These are phyloP conservation scores for Pleurotus citrinopileatus DNA, from an alignment of 768 basidiomycete genomes.

Conservation along the genomic window DNA sequence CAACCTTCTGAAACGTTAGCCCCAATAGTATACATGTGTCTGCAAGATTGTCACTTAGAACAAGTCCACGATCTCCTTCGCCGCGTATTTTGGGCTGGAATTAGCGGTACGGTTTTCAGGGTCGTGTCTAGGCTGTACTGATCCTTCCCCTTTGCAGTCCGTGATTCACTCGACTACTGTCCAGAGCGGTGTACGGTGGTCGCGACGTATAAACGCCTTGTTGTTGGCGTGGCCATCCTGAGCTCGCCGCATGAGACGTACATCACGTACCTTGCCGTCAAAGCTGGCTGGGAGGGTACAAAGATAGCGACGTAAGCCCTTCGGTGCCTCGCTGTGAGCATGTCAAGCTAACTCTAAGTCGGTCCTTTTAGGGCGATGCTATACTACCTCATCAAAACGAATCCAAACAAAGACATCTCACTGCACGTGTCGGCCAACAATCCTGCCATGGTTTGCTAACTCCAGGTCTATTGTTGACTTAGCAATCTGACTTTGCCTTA, in stretches of 20 bases:
- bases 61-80: slow-evolving; percentile 73
- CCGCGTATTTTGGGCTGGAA: slow-evolving; percentile 73
- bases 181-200: slow-evolving; percentile 78
- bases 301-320: slow-evolving; percentile 67
- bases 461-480: not conserved
- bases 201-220: slow-evolving; percentile 65
- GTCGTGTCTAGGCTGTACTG: slow-evolving; percentile 6
- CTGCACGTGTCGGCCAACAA: slow-evolving; percentile 82
- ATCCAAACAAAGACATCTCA: slow-evolving; percentile 75
- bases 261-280: slow-evolving; percentile 79
- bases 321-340: slow-evolving; percentile 9
- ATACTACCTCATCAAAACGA: slow-evolving; percentile 68
- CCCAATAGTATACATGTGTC: slow-evolving; percentile 62
- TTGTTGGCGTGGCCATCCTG: slow-evolving; percentile 71
- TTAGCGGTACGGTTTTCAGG: slow-evolving; percentile 52
- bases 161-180: slow-evolving; percentile 62
- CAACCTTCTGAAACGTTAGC: slow-evolving; percentile 36
- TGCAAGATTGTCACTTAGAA: slow-evolving; percentile 55
- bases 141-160: slow-evolving; percentile 40
- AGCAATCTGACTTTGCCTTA: slow-evolving; percentile 21
- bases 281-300: slow-evolving; percentile 76
- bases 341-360: not conserved
- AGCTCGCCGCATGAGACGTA: slow-evolving; percentile 81
- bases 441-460: slow-evolving; percentile 63
- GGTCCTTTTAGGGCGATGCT: slow-evolving; percentile 61